Percentiles rank a stretch among this genome's conserved stretches.
These are phyloP conservation scores for Auricularia sp. DNA, from an alignment of 768 basidiomycete species.

Conservation along the genomic window DNA sequence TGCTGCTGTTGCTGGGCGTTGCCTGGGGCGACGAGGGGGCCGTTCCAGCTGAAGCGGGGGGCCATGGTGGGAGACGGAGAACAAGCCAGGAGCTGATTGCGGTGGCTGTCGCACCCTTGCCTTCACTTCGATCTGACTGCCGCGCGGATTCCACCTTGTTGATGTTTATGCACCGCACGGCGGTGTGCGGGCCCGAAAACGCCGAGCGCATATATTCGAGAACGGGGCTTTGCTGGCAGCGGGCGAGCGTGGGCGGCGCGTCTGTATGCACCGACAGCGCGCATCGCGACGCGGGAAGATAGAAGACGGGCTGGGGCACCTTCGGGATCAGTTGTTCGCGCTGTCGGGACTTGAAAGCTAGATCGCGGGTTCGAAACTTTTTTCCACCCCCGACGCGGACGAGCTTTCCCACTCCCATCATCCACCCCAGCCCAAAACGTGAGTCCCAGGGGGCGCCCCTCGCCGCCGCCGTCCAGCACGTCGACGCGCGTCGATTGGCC, in stretches of 20 bases:
- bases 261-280: not conserved
- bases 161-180: no score
- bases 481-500: not conserved
- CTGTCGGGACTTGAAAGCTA: no score
- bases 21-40: not conserved
- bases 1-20: not conserved
- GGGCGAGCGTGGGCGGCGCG: not conserved
- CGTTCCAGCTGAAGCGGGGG: not conserved
- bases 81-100: no score
- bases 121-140: no score
- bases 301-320: no score
- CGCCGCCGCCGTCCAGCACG: not conserved
- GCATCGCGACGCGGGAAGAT: no score
- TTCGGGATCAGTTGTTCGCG: no score
- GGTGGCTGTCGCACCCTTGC: no score
- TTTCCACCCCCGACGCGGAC: not conserved
- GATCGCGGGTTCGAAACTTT: not conserved
- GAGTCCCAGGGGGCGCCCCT: not conserved
- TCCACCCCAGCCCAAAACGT: not conserved
- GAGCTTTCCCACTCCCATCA: not conserved
- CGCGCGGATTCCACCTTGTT: no score
- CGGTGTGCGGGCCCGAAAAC: no score
- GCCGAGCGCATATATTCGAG: no score
- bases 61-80: not conserved
- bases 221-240: no score